Evolutionary conservation across 139 green algal species (phyloP), one percentile per base, ranked within the genome.

Genomic region (Zygnema circumcarinatum): DNA sequence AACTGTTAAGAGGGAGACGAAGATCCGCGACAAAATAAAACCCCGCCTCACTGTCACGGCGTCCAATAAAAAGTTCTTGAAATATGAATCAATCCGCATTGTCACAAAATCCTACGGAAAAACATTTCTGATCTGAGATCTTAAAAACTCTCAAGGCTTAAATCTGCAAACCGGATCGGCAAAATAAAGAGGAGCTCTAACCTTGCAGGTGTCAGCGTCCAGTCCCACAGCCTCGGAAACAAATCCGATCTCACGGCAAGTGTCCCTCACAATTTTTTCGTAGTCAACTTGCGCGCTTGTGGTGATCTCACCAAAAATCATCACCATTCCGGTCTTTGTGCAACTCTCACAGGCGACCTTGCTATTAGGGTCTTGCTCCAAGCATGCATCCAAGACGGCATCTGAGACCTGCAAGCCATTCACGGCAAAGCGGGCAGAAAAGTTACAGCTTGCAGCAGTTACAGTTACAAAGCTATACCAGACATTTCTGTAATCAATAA

Each of bases 251-350:
- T 98, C 94, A 56, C 91, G 85, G 83, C 87, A 92, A 62, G 94
- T 95, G 56, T 96, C 88, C 54, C 95, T 91, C 38, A 96, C 94
- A 53, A 98, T 92, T 33, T 95, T 94, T 94, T 99, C 97, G 91
- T 99, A 99, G 93, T 99, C 97, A 31, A 98, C 96, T 94, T 99
- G 98, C 80, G 97, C 97, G 87, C 95, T 96, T 88, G 97, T 99
- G 78, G 97, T 99, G 94, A 99, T 99, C 93, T 99, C 97, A 76
- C 97, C 97, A 85, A 99, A 99, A 22, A 99, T 94, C 97, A 99
- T 99, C 90, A 99, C 96, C 96, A 99, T 99, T 92, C 95, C 94
- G 31, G 97, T 99, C 96, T 99, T 99, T 79, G 96, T 98, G 83
- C 93, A 94, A 0, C 96, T 99, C 94, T 99, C 97, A 93, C 97